Conservation (phyloP, 768 basidiomycete genomes). For the Tulasnella sp. region DNA sequence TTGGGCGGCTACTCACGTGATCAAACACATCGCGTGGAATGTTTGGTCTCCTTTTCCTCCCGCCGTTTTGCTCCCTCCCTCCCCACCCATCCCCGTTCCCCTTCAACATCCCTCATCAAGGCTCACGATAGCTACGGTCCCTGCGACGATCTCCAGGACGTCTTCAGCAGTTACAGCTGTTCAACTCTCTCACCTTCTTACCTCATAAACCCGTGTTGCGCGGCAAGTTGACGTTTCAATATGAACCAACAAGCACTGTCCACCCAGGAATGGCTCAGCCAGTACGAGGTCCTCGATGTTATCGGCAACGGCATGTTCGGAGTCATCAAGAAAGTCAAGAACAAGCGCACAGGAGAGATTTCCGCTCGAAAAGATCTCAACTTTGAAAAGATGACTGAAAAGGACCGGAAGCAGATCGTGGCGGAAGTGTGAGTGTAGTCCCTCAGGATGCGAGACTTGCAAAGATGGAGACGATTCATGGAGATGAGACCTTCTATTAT, state of each 20-base stretch:
- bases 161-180: not conserved
- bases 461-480: no score
- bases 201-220: not conserved
- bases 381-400: constrained; percentile 92
- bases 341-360: constrained; percentile 74
- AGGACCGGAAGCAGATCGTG: constrained; percentile 93
- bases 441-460: no score
- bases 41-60: not conserved
- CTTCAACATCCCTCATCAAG: not conserved
- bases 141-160: not conserved
- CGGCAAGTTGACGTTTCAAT: not conserved
- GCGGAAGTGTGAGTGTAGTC: constrained; percentile 80
- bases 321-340: constrained; percentile 86
- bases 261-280: constrained; percentile 36
- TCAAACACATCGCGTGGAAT: not conserved
- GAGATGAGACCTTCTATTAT: no score
- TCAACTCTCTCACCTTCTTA: not conserved
- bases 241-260: constrained; percentile 11
- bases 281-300: constrained; percentile 78
- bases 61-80: not conserved
- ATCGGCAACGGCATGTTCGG: constrained; percentile 98
- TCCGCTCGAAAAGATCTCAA: constrained; percentile 94
- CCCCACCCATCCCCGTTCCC: not conserved
- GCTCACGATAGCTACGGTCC: not conserved
- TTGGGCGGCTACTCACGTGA: not conserved